phyloP scores from a whole-genome alignment of 345 rosid genomes.

The Psidium friedrichsthalianum region DNA sequence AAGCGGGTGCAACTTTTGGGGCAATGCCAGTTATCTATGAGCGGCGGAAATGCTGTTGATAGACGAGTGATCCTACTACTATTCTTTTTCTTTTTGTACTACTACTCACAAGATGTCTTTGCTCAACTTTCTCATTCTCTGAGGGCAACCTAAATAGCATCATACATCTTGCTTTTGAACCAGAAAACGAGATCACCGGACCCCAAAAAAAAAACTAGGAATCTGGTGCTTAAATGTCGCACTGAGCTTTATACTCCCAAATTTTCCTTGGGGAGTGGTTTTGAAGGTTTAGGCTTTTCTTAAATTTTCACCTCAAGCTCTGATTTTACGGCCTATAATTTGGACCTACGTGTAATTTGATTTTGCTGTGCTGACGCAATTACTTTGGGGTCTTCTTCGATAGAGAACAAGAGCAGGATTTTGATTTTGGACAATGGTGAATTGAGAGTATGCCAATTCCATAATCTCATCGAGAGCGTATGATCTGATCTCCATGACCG shows the following conservation, averaged over 20 bases:
- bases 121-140: background rate
- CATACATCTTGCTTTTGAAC: background rate
- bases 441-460: background rate
- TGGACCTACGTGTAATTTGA: background rate
- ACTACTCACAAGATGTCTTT: background rate
- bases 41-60: background rate
- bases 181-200: no score
- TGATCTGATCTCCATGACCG: background rate
- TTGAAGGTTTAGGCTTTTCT: background rate
- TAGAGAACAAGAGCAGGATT: background rate
- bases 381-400: background rate
- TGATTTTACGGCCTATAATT: background rate
- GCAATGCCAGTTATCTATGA: background rate
- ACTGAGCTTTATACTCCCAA: no score
- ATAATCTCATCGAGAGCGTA: background rate
- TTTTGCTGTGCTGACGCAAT: background rate
- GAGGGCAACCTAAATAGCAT: background rate
- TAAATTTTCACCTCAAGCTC: background rate
- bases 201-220: background rate
- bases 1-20: no score
- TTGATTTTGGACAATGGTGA: background rate
- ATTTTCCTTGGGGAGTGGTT: background rate
- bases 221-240: background rate
- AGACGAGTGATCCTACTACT: background rate
- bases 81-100: background rate